These are phyloP conservation scores for Arachis monticola DNA, from an alignment of 331 rosid genomes.

Conservation along the genomic window DNA sequence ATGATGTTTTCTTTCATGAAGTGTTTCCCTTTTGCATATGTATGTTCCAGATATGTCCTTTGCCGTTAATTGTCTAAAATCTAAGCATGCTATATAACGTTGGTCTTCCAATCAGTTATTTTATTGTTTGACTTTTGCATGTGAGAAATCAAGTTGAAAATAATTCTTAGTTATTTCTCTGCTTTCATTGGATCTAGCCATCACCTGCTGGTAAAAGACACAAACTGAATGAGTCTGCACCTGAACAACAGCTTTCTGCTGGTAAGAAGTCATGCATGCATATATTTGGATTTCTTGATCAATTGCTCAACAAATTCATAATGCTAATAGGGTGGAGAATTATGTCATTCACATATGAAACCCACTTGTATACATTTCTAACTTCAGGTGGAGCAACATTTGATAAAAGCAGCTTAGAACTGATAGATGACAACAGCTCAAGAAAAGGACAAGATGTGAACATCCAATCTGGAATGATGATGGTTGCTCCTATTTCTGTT, in stretches of 20 bases:
- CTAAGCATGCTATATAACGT: constrained; percentile 11
- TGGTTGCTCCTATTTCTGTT: constrained; percentile 43
- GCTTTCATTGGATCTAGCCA: constrained; percentile 53
- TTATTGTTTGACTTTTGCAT: neutral
- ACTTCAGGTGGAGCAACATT: constrained; percentile 53
- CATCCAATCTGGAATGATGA: constrained; percentile 38
- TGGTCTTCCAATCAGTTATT: neutral
- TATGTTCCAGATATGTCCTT: constrained; percentile 18
- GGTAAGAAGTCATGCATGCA: constrained; percentile 56
- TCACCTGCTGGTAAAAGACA: constrained; percentile 63
- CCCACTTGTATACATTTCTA: constrained; percentile 25
- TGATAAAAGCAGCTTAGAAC: constrained; percentile 42
- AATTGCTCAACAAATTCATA: constrained; percentile 15
- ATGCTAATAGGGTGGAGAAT: constrained; percentile 25
- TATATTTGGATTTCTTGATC: constrained; percentile 27
- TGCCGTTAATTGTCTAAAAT: constrained; percentile 20
- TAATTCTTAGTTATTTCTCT: constrained; percentile 33
- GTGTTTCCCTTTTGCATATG: neutral
- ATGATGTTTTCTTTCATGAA: constrained; percentile 23
- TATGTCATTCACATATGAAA: constrained; percentile 28
- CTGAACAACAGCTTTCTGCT: constrained; percentile 45
- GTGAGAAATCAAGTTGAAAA: constrained; percentile 27
- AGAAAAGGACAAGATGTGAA: constrained; percentile 37
- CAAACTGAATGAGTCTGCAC: constrained; percentile 54
- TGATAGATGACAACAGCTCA: constrained; percentile 41